These are phyloP conservation scores for Plectranthus barbatus DNA, from an alignment of 257 asterid species.

Conservation along the genomic window DNA sequence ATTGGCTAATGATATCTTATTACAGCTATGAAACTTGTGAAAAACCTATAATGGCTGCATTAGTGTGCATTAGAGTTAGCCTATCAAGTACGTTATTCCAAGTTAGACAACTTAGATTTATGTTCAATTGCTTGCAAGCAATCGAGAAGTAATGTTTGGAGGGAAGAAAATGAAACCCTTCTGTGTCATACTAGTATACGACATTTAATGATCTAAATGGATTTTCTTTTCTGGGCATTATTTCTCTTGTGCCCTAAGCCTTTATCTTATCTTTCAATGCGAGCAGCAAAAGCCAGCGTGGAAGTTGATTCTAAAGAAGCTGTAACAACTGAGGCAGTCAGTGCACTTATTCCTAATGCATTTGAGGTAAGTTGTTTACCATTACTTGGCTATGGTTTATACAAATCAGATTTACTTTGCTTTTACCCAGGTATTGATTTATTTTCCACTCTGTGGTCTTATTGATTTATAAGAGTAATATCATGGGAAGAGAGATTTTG, in stretches of 20 bases:
- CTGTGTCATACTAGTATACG: not conserved
- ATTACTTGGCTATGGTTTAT: not conserved
- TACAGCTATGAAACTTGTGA: not conserved
- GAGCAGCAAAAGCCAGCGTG: slow-evolving; percentile 20
- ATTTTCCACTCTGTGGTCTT: not conserved
- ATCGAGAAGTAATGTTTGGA: not conserved
- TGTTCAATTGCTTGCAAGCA: too few relatives aligned
- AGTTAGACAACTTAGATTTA: not conserved
- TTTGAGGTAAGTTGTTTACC: slow-evolving; percentile 38
- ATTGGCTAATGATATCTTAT: not conserved
- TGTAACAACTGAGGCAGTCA: slow-evolving; percentile 26
- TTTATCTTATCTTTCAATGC: not conserved
- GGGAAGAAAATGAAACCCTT: not conserved
- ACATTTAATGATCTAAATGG: not conserved
- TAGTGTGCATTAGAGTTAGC: not conserved
- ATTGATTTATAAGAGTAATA: not conserved
- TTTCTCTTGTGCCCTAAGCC: too few relatives aligned
- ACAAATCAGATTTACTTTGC: not conserved
- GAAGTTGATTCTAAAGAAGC: slow-evolving; percentile 31
- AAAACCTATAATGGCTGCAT: not conserved
- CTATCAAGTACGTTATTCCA: not conserved
- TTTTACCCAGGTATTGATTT: slow-evolving; percentile 1
- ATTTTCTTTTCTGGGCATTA: not conserved
- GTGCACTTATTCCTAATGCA: slow-evolving; percentile 39
- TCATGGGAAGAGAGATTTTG: not conserved